Conservation (phyloP, 257 asterid genomes). For the Solanum bukasovii region DNA sequence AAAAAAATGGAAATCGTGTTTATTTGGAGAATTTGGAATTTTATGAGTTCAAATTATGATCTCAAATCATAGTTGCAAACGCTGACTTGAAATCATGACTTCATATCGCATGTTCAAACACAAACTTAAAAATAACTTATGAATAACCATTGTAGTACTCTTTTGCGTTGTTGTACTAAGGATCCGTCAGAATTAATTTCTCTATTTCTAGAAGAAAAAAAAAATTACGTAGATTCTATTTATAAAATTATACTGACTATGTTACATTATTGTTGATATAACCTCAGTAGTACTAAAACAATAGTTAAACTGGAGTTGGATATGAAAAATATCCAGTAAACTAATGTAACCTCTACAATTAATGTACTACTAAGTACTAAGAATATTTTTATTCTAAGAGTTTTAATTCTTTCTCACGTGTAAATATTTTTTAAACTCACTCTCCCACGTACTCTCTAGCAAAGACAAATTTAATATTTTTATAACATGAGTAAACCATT, state of each 20-base stretch:
- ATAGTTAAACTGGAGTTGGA: background rate
- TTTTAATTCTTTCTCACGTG: background rate
- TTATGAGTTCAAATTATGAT: background rate
- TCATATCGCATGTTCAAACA: background rate
- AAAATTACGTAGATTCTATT: background rate
- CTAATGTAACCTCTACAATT: background rate
- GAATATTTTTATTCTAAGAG: background rate
- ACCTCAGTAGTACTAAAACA: background rate
- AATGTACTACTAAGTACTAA: background rate
- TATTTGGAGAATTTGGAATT: background rate
- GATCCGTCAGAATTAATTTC: background rate
- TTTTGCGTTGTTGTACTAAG: background rate
- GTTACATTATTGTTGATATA: background rate
- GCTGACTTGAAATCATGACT: too few species aligned
- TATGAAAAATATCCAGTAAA: background rate
- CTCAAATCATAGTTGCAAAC: background rate
- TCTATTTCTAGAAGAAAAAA: fast-evolving
- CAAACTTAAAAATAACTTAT: background rate
- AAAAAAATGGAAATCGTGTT: background rate
- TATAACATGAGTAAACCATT: background rate
- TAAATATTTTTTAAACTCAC: background rate
- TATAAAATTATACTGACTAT: background rate
- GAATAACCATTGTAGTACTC: background rate
- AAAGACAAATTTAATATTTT: too few species aligned
- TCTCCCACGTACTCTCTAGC: background rate